phyloP scores from a whole-genome alignment of 2,329 filamentous ascomycete genomes.

The Simplicillium sp. region DNA sequence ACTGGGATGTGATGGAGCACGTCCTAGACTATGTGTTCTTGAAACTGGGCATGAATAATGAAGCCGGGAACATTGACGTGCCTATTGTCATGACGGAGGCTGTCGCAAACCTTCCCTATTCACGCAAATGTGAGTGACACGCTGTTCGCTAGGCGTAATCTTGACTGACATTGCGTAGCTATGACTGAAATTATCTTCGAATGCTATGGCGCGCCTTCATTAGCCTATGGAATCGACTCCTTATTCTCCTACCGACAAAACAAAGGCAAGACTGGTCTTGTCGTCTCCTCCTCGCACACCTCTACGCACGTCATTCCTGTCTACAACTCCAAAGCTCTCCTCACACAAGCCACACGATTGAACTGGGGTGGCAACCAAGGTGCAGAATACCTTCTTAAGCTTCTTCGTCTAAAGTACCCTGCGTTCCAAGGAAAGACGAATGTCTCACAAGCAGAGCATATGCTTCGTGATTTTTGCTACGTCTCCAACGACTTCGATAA shows the following conservation, averaged over 20 bases:
- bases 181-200: slow-evolving; percentile 98
- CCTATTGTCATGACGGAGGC: slow-evolving; percentile 95
- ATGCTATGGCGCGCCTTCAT: slow-evolving; percentile 81
- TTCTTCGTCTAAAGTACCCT: slow-evolving; percentile 86
- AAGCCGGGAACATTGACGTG: slow-evolving; percentile 65
- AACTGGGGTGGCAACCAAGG: slow-evolving; percentile 93
- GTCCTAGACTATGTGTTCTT: slow-evolving; percentile 90
- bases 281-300: slow-evolving; percentile 86
- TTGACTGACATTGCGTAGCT: slow-evolving; percentile 37
- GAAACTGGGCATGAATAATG: slow-evolving; percentile 78
- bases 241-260: slow-evolving; percentile 95
- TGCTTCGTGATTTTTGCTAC: slow-evolving; percentile 85
- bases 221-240: slow-evolving; percentile 92
- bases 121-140: slow-evolving; percentile 63
- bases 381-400: slow-evolving; percentile 83
- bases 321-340: slow-evolving; percentile 72
- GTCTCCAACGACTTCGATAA: slow-evolving; percentile 74
- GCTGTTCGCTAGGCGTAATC: neutral
- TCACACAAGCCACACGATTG: slow-evolving; percentile 76
- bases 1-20: slow-evolving; percentile 97
- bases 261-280: slow-evolving; percentile 73
- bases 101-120: slow-evolving; percentile 82
- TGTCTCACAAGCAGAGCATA: slow-evolving; percentile 75
- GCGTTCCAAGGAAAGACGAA: slow-evolving; percentile 80
- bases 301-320: slow-evolving; percentile 95